Percentiles rank a stretch among this genome's conserved stretches.
Evolutionary conservation across 495 filamentous ascomycete genomes (phyloP).

Genomic region (Talaromyces borbonicus): DNA sequence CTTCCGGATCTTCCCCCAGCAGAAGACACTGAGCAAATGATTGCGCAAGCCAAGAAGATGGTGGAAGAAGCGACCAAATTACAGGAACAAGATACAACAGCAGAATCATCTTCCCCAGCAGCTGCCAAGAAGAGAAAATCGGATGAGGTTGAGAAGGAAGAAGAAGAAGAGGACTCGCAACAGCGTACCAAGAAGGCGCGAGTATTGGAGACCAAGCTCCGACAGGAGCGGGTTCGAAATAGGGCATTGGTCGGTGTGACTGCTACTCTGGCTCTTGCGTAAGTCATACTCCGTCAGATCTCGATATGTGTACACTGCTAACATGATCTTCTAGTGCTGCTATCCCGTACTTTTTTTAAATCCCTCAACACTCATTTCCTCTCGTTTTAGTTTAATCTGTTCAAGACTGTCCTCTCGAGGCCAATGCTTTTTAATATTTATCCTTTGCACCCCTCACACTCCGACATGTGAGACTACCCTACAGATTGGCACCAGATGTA

Average conservation of each 20-base stretch:
- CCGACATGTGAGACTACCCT: neutral
- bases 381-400: neutral
- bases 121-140: slow-evolving; percentile 67
- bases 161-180: slow-evolving; percentile 40
- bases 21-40: slow-evolving; percentile 68
- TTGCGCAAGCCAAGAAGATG: slow-evolving; percentile 81
- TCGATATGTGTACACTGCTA: neutral
- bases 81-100: slow-evolving; percentile 29
- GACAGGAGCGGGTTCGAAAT: slow-evolving; percentile 72
- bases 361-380: neutral
- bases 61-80: slow-evolving; percentile 66
- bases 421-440: slow-evolving; percentile 4
- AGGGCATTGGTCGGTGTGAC: slow-evolving; percentile 76
- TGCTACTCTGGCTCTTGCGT: slow-evolving; percentile 82
- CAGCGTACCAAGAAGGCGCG: slow-evolving; percentile 62
- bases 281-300: slow-evolving; percentile 29
- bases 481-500: slow-evolving; percentile 4
- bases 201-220: slow-evolving; percentile 62
- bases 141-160: slow-evolving; percentile 50
- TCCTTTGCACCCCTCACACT: neutral
- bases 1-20: slow-evolving; percentile 60
- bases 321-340: slow-evolving; percentile 30
- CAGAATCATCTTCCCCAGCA: slow-evolving; percentile 35
- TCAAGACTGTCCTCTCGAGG: neutral
- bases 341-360: slow-evolving; percentile 39